Evolutionary conservation across 2,329 filamentous ascomycete genomes (phyloP).

Genomic region (Diaporthe aspalathi): DNA sequence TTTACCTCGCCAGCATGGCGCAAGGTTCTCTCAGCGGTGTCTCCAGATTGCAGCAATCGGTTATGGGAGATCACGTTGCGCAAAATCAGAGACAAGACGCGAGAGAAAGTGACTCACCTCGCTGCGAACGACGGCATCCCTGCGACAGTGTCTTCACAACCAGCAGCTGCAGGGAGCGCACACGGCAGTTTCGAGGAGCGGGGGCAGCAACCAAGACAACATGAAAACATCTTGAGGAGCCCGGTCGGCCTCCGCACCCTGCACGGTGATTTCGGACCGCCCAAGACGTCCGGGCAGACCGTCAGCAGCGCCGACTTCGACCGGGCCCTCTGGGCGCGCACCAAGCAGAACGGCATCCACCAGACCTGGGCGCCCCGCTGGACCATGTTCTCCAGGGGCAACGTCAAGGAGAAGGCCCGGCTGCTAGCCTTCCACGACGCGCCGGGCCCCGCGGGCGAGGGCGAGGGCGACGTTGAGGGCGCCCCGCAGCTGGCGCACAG

Average conservation of each 20-base stretch:
- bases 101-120: constrained; percentile 63
- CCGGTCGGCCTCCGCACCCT: constrained; percentile 78
- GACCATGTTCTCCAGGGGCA: constrained; percentile 95
- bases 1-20: constrained; percentile 60
- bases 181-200: constrained; percentile 29
- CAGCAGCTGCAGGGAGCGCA: background rate
- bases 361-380: constrained; percentile 91
- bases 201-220: constrained; percentile 43
- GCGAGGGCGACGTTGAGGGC: no score
- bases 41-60: constrained; percentile 42
- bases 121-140: constrained; percentile 73
- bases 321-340: constrained; percentile 80
- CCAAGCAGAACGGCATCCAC: constrained; percentile 80
- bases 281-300: constrained; percentile 39
- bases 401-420: constrained; percentile 87
- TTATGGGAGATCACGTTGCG: constrained; percentile 64
- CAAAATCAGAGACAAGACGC: constrained; percentile 56
- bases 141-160: constrained; percentile 47
- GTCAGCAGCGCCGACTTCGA: constrained; percentile 66
- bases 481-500: background rate
- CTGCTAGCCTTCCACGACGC: constrained; percentile 67
- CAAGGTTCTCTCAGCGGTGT: constrained; percentile 47
- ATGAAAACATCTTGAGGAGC: constrained; percentile 78
- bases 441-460: background rate
- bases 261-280: constrained; percentile 78